A percentile compares a stretch with the other conserved stretches of the same genome.
phyloP scores from a whole-genome alignment of 768 basidiomycete genomes.

The Imleria badia region DNA sequence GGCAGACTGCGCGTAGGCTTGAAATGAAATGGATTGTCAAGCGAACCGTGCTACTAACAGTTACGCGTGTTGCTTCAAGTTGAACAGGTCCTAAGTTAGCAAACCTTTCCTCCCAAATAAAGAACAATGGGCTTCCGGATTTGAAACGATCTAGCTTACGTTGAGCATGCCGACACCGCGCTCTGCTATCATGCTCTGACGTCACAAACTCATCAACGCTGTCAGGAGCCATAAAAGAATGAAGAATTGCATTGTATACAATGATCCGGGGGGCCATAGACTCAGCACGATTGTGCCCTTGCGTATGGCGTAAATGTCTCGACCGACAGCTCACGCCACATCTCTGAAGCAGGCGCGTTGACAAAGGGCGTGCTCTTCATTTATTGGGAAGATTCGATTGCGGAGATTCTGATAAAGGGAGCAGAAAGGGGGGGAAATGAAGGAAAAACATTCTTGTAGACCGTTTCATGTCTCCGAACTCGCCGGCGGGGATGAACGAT shows the following conservation, averaged over 20 bases:
- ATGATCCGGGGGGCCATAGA: neutral
- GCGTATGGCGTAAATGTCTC: neutral
- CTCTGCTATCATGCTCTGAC: neutral
- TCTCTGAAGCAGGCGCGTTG: neutral
- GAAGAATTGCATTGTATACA: neutral
- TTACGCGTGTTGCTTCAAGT: neutral
- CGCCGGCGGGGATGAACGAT: neutral
- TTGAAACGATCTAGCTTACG: neutral
- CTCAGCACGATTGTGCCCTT: neutral
- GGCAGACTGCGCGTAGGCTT: neutral
- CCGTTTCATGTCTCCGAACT: conserved; percentile 9
- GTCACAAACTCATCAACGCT: no score
- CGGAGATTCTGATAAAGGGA: neutral
- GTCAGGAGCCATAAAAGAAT: neutral
- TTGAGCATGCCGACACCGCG: neutral
- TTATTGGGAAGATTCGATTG: neutral
- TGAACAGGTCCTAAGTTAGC: neutral
- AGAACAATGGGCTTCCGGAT: neutral
- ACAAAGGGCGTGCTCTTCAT: neutral
- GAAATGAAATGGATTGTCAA: neutral
- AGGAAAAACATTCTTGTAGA: neutral
- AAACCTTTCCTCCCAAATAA: neutral
- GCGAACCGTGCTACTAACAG: neutral
- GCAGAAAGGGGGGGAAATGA: neutral
- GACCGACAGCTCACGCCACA: conserved; percentile 3